These are phyloP conservation scores for Pseudozyma hubeiensis DNA, from an alignment of 1,284 basidiomycete genomes.

Conservation along the genomic window DNA sequence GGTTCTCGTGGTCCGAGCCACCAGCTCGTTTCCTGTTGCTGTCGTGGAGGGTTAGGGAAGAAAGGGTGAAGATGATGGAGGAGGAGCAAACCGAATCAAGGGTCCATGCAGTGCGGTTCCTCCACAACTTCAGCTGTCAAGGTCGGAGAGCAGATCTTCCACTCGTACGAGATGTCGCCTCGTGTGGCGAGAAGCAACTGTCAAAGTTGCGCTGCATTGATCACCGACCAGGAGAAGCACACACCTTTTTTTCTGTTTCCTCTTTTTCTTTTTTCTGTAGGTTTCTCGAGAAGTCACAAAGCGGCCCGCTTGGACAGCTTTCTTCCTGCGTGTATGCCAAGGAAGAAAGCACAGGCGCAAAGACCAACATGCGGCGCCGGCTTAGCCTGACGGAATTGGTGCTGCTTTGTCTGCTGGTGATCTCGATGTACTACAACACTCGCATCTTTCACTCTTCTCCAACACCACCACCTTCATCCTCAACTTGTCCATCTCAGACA, in stretches of 20 bases:
- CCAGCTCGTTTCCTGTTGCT: neutral
- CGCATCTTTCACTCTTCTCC: constrained; percentile 5
- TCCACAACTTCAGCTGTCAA: constrained; percentile 17
- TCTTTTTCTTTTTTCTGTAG: constrained; percentile 2
- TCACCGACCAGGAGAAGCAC: constrained; percentile 1
- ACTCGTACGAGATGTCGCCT: constrained; percentile 10
- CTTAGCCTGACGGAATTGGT: constrained; percentile 17
- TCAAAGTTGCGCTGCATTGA: constrained; percentile 31
- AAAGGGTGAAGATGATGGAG: neutral
- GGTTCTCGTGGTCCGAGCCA: neutral
- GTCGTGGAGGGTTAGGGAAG: neutral
- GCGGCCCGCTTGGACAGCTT: too few species aligned
- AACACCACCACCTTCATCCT: constrained; percentile 18
- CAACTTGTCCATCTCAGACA: constrained; percentile 10
- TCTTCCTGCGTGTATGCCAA: neutral
- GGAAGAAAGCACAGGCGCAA: neutral
- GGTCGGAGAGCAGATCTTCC: neutral
- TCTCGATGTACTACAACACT: constrained; percentile 18
- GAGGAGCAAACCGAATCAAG: neutral
- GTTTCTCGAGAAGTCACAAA: neutral
- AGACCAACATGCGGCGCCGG: constrained; percentile 19
- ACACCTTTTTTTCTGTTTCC: constrained; percentile 4
- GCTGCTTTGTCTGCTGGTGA: constrained; percentile 17
- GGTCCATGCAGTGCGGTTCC: constrained; percentile 3
- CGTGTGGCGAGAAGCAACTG: constrained; percentile 14